Evolutionary conservation across 208 protist genomes (phyloP).

Genomic region (Trypanosoma boissoni): DNA sequence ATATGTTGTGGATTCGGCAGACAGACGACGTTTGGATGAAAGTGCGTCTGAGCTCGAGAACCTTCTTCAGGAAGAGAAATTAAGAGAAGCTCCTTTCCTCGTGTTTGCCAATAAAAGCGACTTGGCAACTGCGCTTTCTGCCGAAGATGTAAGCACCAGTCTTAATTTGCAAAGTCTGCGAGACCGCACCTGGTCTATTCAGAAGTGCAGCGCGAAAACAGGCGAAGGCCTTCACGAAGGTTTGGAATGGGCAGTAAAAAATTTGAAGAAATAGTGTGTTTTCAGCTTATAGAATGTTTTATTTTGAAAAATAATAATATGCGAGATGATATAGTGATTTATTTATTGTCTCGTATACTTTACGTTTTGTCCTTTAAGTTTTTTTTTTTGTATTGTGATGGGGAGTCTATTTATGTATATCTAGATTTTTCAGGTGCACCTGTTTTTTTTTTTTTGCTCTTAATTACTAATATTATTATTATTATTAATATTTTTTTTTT

Average conservation of each 20-base stretch:
- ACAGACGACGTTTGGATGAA: conserved; percentile 94
- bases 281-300: conserved; percentile 3
- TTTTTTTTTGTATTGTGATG: too few relatives aligned
- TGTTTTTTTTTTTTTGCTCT: conserved; percentile 14
- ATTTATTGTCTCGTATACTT: too few relatives aligned
- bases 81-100: conserved; percentile 92
- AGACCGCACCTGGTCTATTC: conserved; percentile 89
- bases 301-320: too few relatives aligned
- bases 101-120: conserved; percentile 99
- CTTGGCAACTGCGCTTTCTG: conserved; percentile 84
- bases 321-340: too few relatives aligned
- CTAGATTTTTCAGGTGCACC: too few relatives aligned
- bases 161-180: conserved; percentile 86
- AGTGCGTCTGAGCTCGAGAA: conserved; percentile 89
- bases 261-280: conserved; percentile 62
- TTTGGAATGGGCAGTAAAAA: conserved; percentile 88
- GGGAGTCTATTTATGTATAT: too few relatives aligned
- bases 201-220: conserved; percentile 91
- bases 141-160: conserved; percentile 80
- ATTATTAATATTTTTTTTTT: conserved; percentile 20
- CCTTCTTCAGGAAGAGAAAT: conserved; percentile 94
- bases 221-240: conserved; percentile 87
- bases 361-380: too few relatives aligned
- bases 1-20: conserved; percentile 96
- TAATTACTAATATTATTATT: conserved; percentile 14